Evolutionary conservation across 768 basidiomycete genomes (phyloP), one percentile per base, ranked within the genome.

Genomic region (Boletellus ananiceps): DNA sequence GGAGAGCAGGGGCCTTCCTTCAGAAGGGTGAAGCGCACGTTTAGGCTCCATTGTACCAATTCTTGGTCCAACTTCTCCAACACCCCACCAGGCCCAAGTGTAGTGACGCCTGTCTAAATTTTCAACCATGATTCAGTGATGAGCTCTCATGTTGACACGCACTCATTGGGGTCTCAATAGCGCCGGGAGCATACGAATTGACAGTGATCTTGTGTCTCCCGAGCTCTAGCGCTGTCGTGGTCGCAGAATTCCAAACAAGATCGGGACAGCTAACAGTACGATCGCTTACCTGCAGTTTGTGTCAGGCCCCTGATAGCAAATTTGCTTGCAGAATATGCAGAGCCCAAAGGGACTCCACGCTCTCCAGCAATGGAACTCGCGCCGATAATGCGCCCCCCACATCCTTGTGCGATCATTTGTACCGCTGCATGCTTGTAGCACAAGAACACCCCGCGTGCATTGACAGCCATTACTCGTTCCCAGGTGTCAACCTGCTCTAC

Each of bases 361-460:
- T 44, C 55, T 2, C 55, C 59, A 0, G 7, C 11, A 3, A 32
- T 0, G 3, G 60, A 63, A n/a, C 55, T 57, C 3, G 57, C 57
- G 0, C 82, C 76, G 32, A 83, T 73, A 51, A 84, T 79, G n/a
- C 75, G 68, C 1, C 82, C 78, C 8, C 78, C 74, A 4, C 63
- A 63, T 0, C 73, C 71, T 65, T 77, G 77, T 9, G 61, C 50
- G 29, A 42, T 33, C 32, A 34, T 34, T 5, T 44, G 43, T 21
- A 8, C 3, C 6, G 32, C 43, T 5, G 43, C 43, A 23, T 44
- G 15, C 15, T 34, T 44, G 32, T 44, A 44, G 14, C 43, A 44
- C 8, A 44, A 11, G 33, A 44, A 34, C 0, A 33, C 13, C 14
- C 33, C 43, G 8, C 21, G 32, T 3, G 32, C 32, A 13, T 44